Percentiles rank a stretch among this genome's conserved stretches.
Evolutionary conservation across 2,329 filamentous ascomycete genomes (phyloP).

Genomic region (Cercospora sojina): DNA sequence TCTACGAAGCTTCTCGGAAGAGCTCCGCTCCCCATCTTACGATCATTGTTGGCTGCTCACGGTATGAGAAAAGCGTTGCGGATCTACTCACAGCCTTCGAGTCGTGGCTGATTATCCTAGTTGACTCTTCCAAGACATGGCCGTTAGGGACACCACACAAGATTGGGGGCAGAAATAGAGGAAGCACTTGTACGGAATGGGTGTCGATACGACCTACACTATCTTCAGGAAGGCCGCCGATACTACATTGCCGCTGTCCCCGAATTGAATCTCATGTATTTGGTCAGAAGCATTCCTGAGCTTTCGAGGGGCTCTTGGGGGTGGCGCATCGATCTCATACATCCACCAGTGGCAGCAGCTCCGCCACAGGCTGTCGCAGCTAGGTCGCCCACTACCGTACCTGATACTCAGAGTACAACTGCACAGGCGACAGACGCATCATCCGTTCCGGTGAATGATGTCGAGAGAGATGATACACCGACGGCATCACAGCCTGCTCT

Average conservation of each 20-base stretch:
- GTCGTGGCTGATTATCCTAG: background rate
- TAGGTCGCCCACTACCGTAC: background rate
- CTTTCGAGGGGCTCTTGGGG: background rate
- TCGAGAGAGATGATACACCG: background rate
- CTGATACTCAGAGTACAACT: background rate
- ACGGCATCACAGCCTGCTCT: background rate
- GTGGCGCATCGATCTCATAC: background rate
- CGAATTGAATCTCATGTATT: background rate
- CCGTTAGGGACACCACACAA: background rate
- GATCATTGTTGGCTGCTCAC: background rate
- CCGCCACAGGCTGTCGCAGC: background rate
- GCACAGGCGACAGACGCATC: background rate
- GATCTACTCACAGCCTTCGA: background rate
- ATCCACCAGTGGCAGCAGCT: background rate
- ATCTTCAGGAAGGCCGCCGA: background rate
- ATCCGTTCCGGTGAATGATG: background rate
- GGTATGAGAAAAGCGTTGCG: background rate
- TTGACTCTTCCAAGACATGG: background rate
- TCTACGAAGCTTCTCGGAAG: background rate
- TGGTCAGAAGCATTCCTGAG: background rate
- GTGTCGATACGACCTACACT: background rate
- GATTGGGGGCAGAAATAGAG: background rate
- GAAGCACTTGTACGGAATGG: background rate
- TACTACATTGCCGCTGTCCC: background rate
- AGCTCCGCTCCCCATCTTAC: background rate